Evolutionary conservation across 805 yeast genomes (phyloP).

Genomic region (Kodamaea hsintzibuensis): DNA sequence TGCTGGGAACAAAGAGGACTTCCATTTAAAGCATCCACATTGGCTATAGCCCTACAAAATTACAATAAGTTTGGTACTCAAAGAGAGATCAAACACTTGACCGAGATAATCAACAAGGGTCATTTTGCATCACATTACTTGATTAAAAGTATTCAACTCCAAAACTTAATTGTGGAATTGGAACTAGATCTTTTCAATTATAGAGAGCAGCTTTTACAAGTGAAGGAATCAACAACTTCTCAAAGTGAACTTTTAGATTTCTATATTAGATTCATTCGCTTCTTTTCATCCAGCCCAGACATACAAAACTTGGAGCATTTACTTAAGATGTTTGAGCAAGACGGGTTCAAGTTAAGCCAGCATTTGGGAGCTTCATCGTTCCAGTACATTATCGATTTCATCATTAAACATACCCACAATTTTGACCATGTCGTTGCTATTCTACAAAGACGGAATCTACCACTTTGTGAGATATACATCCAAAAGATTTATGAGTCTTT

Average conservation of each 20-base stretch:
- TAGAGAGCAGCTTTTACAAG: constrained; percentile 22
- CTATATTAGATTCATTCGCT: constrained; percentile 29
- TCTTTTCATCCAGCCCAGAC: constrained; percentile 17
- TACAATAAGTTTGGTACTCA: constrained; percentile 30
- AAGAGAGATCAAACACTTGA: constrained; percentile 25
- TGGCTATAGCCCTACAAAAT: constrained; percentile 29
- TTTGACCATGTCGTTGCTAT: constrained; percentile 25
- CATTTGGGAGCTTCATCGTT: constrained; percentile 25
- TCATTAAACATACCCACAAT: constrained; percentile 12
- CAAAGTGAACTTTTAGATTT: constrained; percentile 23
- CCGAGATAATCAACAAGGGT: constrained; percentile 19
- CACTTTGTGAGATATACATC: constrained; percentile 25
- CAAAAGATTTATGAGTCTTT: constrained; percentile 30
- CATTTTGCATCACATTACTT: constrained; percentile 24
- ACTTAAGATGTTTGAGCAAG: constrained; percentile 19
- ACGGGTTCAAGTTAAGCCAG: constrained; percentile 30
- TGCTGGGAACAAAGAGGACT: constrained; percentile 29
- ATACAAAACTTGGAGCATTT: constrained; percentile 9
- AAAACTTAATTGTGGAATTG: constrained; percentile 26
- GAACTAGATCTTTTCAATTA: constrained; percentile 23
- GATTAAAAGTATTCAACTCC: constrained; percentile 24
- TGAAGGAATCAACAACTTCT: constrained; percentile 19
- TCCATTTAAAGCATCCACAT: constrained; percentile 26
- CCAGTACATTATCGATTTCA: constrained; percentile 20
- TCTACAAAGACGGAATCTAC: constrained; percentile 23